A percentile compares a stretch with the other conserved stretches of the same genome.
phyloP scores from a whole-genome alignment of 2,329 filamentous ascomycete species.

The Lachnellula subtilissima region DNA sequence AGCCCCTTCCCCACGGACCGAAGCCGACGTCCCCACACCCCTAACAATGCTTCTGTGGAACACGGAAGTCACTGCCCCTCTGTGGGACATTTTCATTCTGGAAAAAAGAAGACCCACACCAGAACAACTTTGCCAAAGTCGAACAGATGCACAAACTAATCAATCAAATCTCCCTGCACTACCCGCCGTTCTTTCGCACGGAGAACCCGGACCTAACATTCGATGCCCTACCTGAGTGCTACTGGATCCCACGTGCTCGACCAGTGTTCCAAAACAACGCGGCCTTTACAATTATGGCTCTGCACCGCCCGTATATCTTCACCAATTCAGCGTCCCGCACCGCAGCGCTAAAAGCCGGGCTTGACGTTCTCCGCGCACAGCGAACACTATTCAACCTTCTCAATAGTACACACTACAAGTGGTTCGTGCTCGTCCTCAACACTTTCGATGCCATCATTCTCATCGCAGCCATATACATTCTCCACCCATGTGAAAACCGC shows the following conservation, averaged over 20 bases:
- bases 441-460: constrained; percentile 61
- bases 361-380: constrained; percentile 53
- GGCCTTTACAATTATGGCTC: constrained; percentile 52
- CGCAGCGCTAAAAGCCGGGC: constrained; percentile 51
- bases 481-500: constrained; percentile 52
- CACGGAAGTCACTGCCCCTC: constrained; percentile 42
- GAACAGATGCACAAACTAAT: constrained; percentile 50
- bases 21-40: constrained; percentile 50
- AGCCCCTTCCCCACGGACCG: constrained; percentile 42
- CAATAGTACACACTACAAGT: constrained; percentile 47
- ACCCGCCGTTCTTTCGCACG: constrained; percentile 49
- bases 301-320: constrained; percentile 60
- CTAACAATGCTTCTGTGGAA: constrained; percentile 50
- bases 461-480: constrained; percentile 55
- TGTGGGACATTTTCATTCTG: constrained; percentile 47
- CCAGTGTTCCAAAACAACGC: constrained; percentile 43
- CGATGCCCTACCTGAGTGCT: constrained; percentile 48
- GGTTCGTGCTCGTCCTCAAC: constrained; percentile 54
- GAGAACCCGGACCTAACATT: constrained; percentile 54
- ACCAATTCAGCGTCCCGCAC: constrained; percentile 49
- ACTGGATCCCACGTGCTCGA: constrained; percentile 48
- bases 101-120: constrained; percentile 52
- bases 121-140: constrained; percentile 49
- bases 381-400: constrained; percentile 45
- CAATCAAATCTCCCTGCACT: constrained; percentile 42